Conservation (phyloP, 2,329 filamentous ascomycete genomes). For the Magnaporthales sp. region DNA sequence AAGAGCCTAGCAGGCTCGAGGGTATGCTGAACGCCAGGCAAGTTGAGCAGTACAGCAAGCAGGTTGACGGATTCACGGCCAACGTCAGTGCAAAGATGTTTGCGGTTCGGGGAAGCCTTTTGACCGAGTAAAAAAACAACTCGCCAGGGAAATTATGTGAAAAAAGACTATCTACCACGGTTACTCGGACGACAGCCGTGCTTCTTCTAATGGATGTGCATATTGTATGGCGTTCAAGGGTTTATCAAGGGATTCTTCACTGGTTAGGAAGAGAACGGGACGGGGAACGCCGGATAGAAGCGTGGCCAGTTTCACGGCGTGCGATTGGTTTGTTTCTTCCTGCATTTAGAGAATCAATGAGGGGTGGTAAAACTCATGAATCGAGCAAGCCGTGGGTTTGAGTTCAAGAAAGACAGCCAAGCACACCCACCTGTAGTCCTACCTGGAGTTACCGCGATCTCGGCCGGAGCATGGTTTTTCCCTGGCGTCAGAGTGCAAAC, state of each 20-base stretch:
- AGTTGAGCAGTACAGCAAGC: conserved; percentile 95
- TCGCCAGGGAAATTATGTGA: background rate
- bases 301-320: background rate
- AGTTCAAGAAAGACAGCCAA: background rate
- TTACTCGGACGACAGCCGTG: background rate
- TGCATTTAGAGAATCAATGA: background rate
- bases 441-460: background rate
- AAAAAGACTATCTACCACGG: background rate
- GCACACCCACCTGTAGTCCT: background rate
- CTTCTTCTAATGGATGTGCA: conserved; percentile 3
- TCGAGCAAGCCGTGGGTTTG: background rate
- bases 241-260: background rate
- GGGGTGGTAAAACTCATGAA: background rate
- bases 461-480: background rate
- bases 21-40: conserved; percentile 91
- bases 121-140: conserved; percentile 39
- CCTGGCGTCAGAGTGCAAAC: background rate
- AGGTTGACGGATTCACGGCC: conserved; percentile 93
- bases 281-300: background rate
- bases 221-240: conserved; percentile 3
- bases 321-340: background rate
- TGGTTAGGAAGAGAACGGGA: background rate
- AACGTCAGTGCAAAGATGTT: conserved; percentile 96
- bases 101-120: conserved; percentile 67
- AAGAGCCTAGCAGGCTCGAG: conserved; percentile 87